These are phyloP conservation scores for Adansonia grandidieri DNA, from an alignment of 441 rosid species.

Conservation along the genomic window DNA sequence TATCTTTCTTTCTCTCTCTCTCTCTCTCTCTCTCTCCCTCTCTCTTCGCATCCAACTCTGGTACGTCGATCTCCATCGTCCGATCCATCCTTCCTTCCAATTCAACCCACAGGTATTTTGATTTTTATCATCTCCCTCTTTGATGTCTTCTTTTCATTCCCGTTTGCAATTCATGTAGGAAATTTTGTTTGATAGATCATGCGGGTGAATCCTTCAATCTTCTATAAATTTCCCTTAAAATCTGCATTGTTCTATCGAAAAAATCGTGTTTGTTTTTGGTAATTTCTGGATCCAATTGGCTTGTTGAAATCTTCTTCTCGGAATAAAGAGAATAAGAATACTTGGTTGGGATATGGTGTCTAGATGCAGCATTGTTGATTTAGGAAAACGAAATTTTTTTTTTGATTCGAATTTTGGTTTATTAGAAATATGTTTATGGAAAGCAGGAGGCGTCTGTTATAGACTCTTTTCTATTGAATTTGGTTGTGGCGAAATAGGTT, in stretches of 20 bases:
- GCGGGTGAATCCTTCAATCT: not conserved
- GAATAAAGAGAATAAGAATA: not conserved
- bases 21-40: constrained; percentile 28
- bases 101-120: constrained; percentile 24
- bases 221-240: not conserved
- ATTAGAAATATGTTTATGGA: not conserved
- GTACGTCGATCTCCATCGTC: constrained; percentile 25
- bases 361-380: constrained; percentile 1
- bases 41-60: constrained; percentile 4
- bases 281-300: not conserved
- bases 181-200: constrained; percentile 15
- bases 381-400: not conserved
- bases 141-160: not conserved
- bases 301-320: not conserved
- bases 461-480: not conserved
- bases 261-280: constrained; percentile 5
- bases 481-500: not conserved
- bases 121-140: not conserved
- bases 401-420: not conserved
- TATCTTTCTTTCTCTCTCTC: constrained; percentile 25
- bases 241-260: constrained; percentile 6
- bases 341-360: not conserved
- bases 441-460: not conserved
- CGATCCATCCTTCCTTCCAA: constrained; percentile 27
- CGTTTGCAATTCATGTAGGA: not conserved